Percentiles rank a stretch among this genome's conserved stretches.
Conservation (phyloP, 352 stramenopile species). For the Halophytophthora polymorphica region DNA sequence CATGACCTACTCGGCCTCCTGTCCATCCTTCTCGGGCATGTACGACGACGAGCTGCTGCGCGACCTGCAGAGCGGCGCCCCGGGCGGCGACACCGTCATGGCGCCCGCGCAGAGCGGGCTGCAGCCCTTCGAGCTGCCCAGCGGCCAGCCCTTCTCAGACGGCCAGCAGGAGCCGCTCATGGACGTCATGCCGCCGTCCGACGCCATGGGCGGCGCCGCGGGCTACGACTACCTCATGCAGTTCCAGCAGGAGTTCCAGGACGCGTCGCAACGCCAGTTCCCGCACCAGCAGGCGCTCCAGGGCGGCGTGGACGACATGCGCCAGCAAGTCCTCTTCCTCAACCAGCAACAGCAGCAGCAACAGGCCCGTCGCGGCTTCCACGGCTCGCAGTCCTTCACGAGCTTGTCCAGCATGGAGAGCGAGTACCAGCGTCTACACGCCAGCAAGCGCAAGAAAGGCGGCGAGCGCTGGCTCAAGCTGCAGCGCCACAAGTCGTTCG, state of each 20-base stretch:
- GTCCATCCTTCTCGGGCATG: constrained; percentile 65
- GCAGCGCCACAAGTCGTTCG: constrained; percentile 54
- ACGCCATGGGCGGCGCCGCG: constrained; percentile 20
- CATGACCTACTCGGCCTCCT: constrained; percentile 71
- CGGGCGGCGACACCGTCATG: constrained; percentile 5
- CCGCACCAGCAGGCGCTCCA: constrained; percentile 38
- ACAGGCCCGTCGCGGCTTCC: constrained; percentile 37
- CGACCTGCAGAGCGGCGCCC: constrained; percentile 11
- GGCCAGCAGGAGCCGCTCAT: constrained; percentile 26
- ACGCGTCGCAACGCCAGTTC: constrained; percentile 41
- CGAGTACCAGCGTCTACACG: constrained; percentile 48
- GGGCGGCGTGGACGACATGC: constrained; percentile 24
- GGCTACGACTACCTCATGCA: constrained; percentile 58
- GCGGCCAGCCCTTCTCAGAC: constrained; percentile 6
- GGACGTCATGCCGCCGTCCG: constrained; percentile 5
- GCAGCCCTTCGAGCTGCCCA: constrained; percentile 6
- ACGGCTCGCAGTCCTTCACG: constrained; percentile 72
- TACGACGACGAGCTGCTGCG: constrained; percentile 60
- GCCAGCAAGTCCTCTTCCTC: background rate
- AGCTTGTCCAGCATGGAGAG: constrained; percentile 71
- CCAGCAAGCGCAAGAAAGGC: constrained; percentile 66
- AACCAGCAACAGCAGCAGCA: constrained; percentile 35
- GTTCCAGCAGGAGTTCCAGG: constrained; percentile 56
- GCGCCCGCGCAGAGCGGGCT: background rate
- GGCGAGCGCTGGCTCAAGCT: constrained; percentile 65